A percentile compares a stretch with the other conserved stretches of the same genome.
phyloP scores from a whole-genome alignment of 176 grass and related monocot genomes.

The Stipa capillata region DNA sequence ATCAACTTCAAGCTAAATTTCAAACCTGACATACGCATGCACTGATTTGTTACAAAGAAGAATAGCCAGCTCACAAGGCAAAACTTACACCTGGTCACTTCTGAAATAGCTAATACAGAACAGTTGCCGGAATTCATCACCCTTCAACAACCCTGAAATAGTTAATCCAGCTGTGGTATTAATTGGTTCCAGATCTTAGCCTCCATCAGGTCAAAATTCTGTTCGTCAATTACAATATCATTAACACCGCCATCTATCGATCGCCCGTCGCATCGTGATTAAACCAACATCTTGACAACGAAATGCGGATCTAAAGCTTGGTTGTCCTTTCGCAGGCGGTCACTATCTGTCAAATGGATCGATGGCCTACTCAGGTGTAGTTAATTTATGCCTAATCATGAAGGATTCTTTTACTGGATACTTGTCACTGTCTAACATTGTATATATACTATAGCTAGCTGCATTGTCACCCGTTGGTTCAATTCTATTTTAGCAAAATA shows the following conservation, averaged over 20 bases:
- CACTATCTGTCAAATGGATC: conserved; percentile 3
- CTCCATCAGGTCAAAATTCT: background rate
- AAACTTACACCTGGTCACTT: background rate
- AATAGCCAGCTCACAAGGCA: conserved; percentile 6
- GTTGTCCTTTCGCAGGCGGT: conserved; percentile 8
- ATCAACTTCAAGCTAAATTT: background rate
- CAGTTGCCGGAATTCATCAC: background rate
- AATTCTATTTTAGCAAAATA: background rate
- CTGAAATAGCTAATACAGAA: background rate
- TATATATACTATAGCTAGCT: background rate
- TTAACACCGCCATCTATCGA: background rate
- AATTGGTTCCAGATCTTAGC: background rate
- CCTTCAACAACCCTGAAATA: background rate
- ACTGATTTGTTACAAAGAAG: background rate
- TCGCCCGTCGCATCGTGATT: background rate
- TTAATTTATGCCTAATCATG: background rate
- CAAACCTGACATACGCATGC: background rate
- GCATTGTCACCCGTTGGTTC: background rate
- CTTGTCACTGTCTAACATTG: conserved; percentile 1
- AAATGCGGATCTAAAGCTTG: conserved; percentile 23
- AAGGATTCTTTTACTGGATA: background rate
- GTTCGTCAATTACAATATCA: background rate
- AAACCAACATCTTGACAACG: conserved; percentile 8
- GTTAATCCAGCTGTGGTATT: background rate
- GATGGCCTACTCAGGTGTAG: background rate